Conservation (phyloP, 768 basidiomycete genomes). For the Leccinum obscurum region DNA sequence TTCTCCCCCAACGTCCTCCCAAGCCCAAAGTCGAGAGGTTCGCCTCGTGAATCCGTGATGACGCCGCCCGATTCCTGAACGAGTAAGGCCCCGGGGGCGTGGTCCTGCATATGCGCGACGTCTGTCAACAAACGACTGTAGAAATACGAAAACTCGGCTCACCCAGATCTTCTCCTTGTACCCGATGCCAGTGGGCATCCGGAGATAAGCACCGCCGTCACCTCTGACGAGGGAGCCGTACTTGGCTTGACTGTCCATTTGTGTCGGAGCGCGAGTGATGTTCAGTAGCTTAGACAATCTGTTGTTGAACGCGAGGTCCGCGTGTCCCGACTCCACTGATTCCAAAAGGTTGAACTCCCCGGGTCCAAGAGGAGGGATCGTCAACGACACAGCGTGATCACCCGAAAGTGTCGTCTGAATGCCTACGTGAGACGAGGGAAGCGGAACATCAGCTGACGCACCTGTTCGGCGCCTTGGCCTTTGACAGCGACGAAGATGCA, state of each 20-base stretch:
- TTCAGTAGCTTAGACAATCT: conserved; percentile 66
- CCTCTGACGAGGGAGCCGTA: too few relatives aligned
- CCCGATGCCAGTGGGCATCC: too few relatives aligned
- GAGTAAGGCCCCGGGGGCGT: too few relatives aligned
- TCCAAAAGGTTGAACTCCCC: conserved; percentile 73
- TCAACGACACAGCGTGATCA: conserved; percentile 47
- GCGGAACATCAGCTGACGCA: conserved; percentile 22
- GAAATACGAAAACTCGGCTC: too few relatives aligned
- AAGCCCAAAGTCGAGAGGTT: too few relatives aligned
- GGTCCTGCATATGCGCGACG: too few relatives aligned
- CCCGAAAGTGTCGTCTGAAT: conserved; percentile 54
- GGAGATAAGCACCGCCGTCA: too few relatives aligned
- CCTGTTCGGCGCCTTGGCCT: conserved; percentile 82
- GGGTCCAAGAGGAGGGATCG: conserved; percentile 44
- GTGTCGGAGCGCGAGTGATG: conserved; percentile 61
- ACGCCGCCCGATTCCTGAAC: too few relatives aligned
- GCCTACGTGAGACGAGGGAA: neutral
- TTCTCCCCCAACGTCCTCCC: too few relatives aligned
- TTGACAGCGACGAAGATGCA: conserved; percentile 85
- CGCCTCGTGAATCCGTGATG: too few relatives aligned
- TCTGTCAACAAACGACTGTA: too few relatives aligned
- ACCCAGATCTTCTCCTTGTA: too few relatives aligned
- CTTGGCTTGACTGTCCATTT: conserved; percentile 50
- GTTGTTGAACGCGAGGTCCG: conserved; percentile 83
- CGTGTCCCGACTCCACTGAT: conserved; percentile 89